Evolutionary conservation across 1,284 basidiomycete species (phyloP).

Genomic region (Trichosporon sp.): DNA sequence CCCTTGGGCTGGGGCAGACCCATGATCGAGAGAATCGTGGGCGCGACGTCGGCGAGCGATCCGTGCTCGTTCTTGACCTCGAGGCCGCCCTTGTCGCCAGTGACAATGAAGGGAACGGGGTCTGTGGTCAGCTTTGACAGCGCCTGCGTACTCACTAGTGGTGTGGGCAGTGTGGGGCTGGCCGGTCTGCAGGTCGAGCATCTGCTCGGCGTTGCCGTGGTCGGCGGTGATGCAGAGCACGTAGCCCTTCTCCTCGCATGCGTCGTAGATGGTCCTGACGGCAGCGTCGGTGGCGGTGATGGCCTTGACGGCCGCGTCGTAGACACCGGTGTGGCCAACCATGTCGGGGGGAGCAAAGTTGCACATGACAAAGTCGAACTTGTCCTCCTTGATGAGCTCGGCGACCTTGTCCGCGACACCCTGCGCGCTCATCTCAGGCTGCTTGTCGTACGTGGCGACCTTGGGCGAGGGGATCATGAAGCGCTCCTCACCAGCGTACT

Average conservation of each 20-base stretch:
- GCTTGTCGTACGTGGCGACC: slow-evolving; percentile 80
- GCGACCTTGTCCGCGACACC: slow-evolving; percentile 82
- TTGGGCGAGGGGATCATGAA: slow-evolving; percentile 83
- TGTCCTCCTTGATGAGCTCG: slow-evolving; percentile 64
- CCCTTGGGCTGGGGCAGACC: slow-evolving; percentile 48
- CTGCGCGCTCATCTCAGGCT: slow-evolving; percentile 81
- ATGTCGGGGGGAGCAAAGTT: slow-evolving; percentile 94
- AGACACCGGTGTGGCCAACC: slow-evolving; percentile 86
- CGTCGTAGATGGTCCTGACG: slow-evolving; percentile 76
- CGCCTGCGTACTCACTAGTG: slow-evolving; percentile 35
- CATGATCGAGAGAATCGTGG: slow-evolving; percentile 73
- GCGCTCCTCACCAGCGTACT: slow-evolving; percentile 76
- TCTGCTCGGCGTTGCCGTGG: slow-evolving; percentile 79
- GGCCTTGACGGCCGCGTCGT: slow-evolving; percentile 79
- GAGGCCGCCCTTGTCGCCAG: slow-evolving; percentile 58
- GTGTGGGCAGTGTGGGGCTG: slow-evolving; percentile 62
- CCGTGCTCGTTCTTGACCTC: slow-evolving; percentile 57
- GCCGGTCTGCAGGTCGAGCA: slow-evolving; percentile 76
- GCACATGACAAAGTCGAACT: slow-evolving; percentile 87
- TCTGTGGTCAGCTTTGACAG: slow-evolving; percentile 60
- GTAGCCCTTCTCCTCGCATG: slow-evolving; percentile 77
- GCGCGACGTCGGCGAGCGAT: slow-evolving; percentile 80
- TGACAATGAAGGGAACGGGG: slow-evolving; percentile 73
- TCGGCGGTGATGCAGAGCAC: slow-evolving; percentile 82
- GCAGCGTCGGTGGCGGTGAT: slow-evolving; percentile 78